Evolutionary conservation across 345 rosid species (phyloP).

Genomic region (Euphorbia peplus): DNA sequence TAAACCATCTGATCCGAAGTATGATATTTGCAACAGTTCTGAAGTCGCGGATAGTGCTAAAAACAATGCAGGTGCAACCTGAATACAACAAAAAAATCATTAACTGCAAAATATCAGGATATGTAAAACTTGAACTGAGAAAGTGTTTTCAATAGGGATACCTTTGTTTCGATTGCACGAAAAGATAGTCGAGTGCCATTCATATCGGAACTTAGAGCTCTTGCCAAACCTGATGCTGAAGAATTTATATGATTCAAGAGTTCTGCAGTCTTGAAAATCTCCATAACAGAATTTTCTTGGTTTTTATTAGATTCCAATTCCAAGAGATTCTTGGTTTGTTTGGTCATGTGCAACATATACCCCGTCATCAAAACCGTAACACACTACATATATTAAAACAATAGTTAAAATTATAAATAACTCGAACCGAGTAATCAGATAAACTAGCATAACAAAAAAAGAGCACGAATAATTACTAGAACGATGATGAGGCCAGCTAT

Average conservation of each 20-base stretch:
- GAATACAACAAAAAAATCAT: no score
- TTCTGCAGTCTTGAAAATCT: constrained; percentile 31
- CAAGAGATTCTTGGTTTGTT: constrained; percentile 12
- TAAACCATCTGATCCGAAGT: constrained; percentile 36
- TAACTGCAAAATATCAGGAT: no score
- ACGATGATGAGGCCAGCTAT: no score
- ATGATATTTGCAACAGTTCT: constrained; percentile 24
- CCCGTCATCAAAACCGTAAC: constrained; percentile 17
- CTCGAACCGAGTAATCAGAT: no score
- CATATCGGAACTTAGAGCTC: constrained; percentile 27
- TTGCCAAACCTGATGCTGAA: constrained; percentile 33
- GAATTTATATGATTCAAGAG: constrained; percentile 25
- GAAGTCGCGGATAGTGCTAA: constrained; percentile 34
- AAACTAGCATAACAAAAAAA: no score
- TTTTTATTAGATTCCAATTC: constrained; percentile 1
- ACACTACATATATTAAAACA: no score
- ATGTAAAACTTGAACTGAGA: no score
- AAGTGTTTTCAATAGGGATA: no score
- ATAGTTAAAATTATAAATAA: no score
- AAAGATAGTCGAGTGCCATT: constrained; percentile 36
- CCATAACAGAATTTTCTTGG: constrained; percentile 8
- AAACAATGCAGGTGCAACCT: constrained; percentile 42
- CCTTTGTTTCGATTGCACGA: constrained; percentile 23
- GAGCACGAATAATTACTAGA: no score
- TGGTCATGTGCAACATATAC: constrained; percentile 17